Percentiles rank a stretch among this genome's conserved stretches.
Conservation (phyloP, 108 stramenopile genomes). For the Cyclotella kingstonii region DNA sequence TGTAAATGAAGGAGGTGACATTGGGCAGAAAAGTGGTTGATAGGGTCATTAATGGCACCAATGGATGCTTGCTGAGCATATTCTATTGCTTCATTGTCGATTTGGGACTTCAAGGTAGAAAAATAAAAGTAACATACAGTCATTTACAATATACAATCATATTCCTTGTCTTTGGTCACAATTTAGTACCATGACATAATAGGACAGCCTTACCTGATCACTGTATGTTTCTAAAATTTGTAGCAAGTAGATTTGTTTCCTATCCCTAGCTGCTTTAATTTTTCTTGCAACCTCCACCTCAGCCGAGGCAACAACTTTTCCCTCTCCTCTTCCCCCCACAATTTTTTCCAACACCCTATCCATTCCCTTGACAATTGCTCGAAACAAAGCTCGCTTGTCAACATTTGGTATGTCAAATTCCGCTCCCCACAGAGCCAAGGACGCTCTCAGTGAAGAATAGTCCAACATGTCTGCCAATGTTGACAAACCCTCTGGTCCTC, state of each 20-base stretch:
- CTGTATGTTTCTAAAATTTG: constrained; percentile 67
- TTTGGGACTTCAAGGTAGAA: constrained; percentile 31
- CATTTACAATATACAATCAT: not conserved
- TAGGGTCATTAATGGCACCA: constrained; percentile 78
- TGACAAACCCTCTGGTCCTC: constrained; percentile 30
- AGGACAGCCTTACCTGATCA: constrained; percentile 46
- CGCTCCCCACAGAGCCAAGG: constrained; percentile 33
- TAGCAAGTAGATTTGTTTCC: constrained; percentile 70
- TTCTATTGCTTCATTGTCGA: constrained; percentile 53
- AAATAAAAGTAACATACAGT: not conserved
- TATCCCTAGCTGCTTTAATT: constrained; percentile 27
- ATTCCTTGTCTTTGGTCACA: not conserved
- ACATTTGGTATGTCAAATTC: constrained; percentile 12
- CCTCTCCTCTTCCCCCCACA: constrained; percentile 9
- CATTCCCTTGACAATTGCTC: constrained; percentile 50
- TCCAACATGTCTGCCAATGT: constrained; percentile 55
- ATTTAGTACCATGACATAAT: constrained; percentile 15
- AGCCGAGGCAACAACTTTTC: constrained; percentile 3
- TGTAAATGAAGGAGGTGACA: constrained; percentile 62
- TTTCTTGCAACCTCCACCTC: constrained; percentile 14
- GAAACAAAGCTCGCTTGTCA: constrained; percentile 53
- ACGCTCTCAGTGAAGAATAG: constrained; percentile 16
- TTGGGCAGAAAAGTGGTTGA: constrained; percentile 73
- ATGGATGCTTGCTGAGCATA: constrained; percentile 72
- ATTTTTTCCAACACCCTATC: constrained; percentile 26